A percentile compares a stretch with the other conserved stretches of the same genome.
These are phyloP conservation scores for Ogataea hybrid DNA, from an alignment of 1,139 yeast species.

Conservation along the genomic window DNA sequence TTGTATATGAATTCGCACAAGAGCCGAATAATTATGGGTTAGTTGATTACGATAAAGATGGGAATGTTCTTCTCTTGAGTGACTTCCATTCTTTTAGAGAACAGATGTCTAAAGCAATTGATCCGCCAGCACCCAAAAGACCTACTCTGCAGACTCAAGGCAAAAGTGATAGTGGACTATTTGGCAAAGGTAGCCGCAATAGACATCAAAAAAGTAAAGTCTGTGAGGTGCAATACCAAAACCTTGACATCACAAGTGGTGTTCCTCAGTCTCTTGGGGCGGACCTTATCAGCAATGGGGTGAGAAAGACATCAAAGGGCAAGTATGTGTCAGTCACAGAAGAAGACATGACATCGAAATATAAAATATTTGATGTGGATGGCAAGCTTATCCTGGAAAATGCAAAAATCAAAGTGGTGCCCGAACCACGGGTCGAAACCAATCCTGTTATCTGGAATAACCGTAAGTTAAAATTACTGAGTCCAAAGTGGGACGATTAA, in stretches of 20 bases:
- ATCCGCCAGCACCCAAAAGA: constrained; percentile 26
- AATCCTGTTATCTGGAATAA: constrained; percentile 18
- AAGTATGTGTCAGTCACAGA: constrained; percentile 43
- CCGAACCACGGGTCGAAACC: constrained; percentile 20
- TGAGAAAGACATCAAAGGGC: constrained; percentile 47
- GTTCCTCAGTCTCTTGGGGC: constrained; percentile 49
- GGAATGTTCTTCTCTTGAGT: constrained; percentile 50
- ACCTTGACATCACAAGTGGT: constrained; percentile 48
- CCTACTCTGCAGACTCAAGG: constrained; percentile 19
- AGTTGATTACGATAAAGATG: constrained; percentile 54
- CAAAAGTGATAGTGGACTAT: neutral
- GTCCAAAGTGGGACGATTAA: constrained; percentile 7
- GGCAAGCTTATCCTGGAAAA: constrained; percentile 32
- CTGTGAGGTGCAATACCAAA: constrained; percentile 39
- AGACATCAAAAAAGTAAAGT: constrained; percentile 16
- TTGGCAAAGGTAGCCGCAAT: constrained; percentile 11
- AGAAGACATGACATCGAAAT: constrained; percentile 39
- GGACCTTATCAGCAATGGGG: constrained; percentile 48
- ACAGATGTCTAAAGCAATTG: constrained; percentile 40
- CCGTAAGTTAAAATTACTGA: constrained; percentile 16
- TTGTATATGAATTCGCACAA: constrained; percentile 87
- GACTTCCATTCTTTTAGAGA: constrained; percentile 54
- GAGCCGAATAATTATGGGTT: constrained; percentile 89
- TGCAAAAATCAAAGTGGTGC: constrained; percentile 19
- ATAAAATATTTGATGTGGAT: constrained; percentile 37